Base-by-base conservation (phyloP, 495 filamentous ascomycete species). In the Apodospora peruviana region DNA sequence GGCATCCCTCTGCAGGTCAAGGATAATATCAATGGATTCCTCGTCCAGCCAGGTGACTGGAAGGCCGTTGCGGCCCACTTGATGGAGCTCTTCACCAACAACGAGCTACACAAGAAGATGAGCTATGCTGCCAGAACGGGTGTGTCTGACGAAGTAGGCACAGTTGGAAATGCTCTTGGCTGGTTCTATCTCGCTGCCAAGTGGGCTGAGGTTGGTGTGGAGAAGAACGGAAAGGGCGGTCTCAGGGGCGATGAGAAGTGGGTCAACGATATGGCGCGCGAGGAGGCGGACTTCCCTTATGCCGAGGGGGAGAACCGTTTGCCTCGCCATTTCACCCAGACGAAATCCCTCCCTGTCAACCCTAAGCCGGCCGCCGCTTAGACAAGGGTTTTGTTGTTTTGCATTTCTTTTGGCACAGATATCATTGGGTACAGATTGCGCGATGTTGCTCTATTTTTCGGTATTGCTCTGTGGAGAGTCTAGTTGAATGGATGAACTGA, bases 1-100 rank as follows among this genome's bases (percentile, higher is more conserved):
- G 89, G 89, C 4, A 91, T 95, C 43, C 87, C 89, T 0, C 74
- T 94, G 10, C 88, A 94, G 66, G 76, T 94, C 34, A 76, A 84
- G 52, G 65, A 93, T 58, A 73, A 74, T 39, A 79, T 87, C 58
- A 87, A 84, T 51, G 88, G 88, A 0, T 94, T 83, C 67, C 69
- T 94, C 1, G 87, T 93, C 18, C 76, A 85, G 12, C 76, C 86
- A 1, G 82, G 83, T 12, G 88, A 94, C 59, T 79, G 75, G 42
- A 79, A 82, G 50, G 77, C 85, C 1, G 88, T 91, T 14, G 90
- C 88, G 1, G 65, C 72, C 34, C 80, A 89, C 57, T 67, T 93
- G 20, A 72, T 83, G 44, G 68, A 86, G 5, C 71, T 94, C 7
- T 88, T 83, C 68, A 86, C 79, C 0, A 75, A 94, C 55, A 56